phyloP scores from a whole-genome alignment of 2,329 filamentous ascomycete species.

The Huntiella moniliformis region DNA sequence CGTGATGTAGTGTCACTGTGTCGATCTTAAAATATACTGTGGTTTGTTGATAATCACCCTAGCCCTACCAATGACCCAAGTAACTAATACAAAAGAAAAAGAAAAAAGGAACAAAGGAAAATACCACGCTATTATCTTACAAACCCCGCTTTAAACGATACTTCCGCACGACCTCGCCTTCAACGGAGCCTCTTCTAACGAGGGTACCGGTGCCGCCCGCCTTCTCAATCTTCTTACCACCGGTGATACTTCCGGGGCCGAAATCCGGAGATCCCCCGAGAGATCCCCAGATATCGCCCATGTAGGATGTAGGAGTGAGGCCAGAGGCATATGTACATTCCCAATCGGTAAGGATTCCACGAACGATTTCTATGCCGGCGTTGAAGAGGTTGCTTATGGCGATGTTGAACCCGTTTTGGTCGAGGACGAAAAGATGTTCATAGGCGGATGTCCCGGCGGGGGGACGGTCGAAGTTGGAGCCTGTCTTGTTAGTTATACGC shows the following conservation, averaged over 20 bases:
- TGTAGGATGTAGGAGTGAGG: constrained; percentile 41
- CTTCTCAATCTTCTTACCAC: constrained; percentile 18
- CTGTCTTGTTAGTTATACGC: constrained; percentile 15
- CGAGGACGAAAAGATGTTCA: constrained; percentile 38
- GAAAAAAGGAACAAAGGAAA: constrained; percentile 1
- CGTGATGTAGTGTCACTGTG: too few species aligned
- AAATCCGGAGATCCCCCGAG: constrained; percentile 48
- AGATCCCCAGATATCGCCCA: constrained; percentile 53
- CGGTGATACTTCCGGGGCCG: constrained; percentile 32
- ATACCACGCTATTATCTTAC: background rate
- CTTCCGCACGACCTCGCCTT: constrained; percentile 2
- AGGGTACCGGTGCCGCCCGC: constrained; percentile 3
- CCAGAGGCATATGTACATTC: constrained; percentile 36
- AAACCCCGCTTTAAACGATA: background rate
- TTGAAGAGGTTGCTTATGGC: constrained; percentile 47
- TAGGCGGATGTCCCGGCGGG: constrained; percentile 36
- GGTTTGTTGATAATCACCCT: background rate
- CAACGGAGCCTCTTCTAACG: background rate
- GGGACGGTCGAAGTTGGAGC: constrained; percentile 53
- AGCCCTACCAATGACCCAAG: background rate
- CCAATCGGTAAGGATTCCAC: constrained; percentile 45
- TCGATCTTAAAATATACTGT: background rate
- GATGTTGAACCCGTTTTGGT: constrained; percentile 45
- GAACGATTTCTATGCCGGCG: constrained; percentile 45
- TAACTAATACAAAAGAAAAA: constrained; percentile 1